Evolutionary conservation across 768 basidiomycete species (phyloP), one percentile per base, ranked within the genome.

Genomic region (Pholiota molesta): DNA sequence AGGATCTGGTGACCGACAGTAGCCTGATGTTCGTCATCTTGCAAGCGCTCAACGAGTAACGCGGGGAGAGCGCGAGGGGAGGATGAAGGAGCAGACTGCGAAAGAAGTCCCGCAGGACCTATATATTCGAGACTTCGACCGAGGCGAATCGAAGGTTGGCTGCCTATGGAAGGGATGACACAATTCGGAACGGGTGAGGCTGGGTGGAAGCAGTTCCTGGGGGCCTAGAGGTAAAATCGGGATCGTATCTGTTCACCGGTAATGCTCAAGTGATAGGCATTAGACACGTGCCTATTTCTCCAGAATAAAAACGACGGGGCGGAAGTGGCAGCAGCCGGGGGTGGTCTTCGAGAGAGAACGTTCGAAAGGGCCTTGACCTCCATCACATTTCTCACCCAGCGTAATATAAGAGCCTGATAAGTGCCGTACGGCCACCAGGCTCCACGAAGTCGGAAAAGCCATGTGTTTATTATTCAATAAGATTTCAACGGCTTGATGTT

Each of bases 11-110:
- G 23, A 69, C 75, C 61, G 57, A 76, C 74, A 70, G 69, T 44
- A 75, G 71, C 61, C 68, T 62, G 37, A 77, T 71, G 65, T 74
- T 73, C 26, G 72, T 69, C 63, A 72, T 67, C 37, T 60, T 61
- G 23, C 40, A 39, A 56, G 57, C 47, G 23, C 51, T 35, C 47
- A 42, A 60, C 56, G 37, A 44, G 53, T 40, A 49, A 57, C 45
- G 51, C 55, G 40, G 60, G 59, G 52, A 55, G 57, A 40, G 47
- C 21, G 44, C 33, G 37, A 58, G 47, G 51, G 13, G 45, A 59
- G 57, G 56, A 56, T 62, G 47, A 21, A 23, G 47, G 21, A 52
- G n/a, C n/a, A 37, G 35, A 55, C 35, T 26, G 21, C 21, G 40
- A 37, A 44, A 56, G 37, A 42, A 54, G 53, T 19, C 8, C 53